These are phyloP conservation scores for Solanum microdontum DNA, from an alignment of 257 asterid species.

Conservation along the genomic window DNA sequence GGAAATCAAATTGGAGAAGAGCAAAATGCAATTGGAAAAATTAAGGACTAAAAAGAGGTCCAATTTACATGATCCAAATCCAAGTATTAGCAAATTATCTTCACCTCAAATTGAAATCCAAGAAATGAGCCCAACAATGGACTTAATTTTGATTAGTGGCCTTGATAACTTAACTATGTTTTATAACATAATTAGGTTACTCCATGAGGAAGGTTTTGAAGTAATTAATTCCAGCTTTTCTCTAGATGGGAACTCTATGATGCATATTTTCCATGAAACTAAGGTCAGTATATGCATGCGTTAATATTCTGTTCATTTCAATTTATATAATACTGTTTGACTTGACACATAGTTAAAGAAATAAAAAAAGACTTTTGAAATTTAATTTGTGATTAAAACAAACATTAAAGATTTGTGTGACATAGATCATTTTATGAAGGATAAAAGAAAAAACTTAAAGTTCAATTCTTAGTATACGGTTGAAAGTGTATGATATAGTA, in stretches of 20 bases:
- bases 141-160: constrained; percentile 20
- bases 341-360: not conserved
- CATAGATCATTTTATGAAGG: not conserved
- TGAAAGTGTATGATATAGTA: not conserved
- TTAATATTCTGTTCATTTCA: not conserved
- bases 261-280: constrained; percentile 22
- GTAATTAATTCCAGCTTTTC: constrained; percentile 30
- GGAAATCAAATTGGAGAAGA: constrained; percentile 22
- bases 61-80: not conserved
- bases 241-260: constrained; percentile 19
- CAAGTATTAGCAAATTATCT: not conserved
- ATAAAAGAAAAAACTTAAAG: not conserved
- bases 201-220: constrained; percentile 22
- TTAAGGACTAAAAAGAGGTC: constrained; percentile 2
- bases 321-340: not conserved
- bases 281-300: constrained; percentile 9
- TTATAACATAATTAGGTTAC: constrained; percentile 14
- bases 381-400: not conserved
- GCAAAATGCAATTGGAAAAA: constrained; percentile 19
- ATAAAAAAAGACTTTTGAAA: not conserved
- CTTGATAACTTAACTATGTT: constrained; percentile 17
- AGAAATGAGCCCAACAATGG: constrained; percentile 28
- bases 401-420: not conserved
- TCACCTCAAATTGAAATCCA: constrained; percentile 29
- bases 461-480: not conserved